Percentiles rank a stretch among this genome's conserved stretches.
Evolutionary conservation across 2,329 filamentous ascomycete genomes (phyloP).

Genomic region (Onygenales sp.): DNA sequence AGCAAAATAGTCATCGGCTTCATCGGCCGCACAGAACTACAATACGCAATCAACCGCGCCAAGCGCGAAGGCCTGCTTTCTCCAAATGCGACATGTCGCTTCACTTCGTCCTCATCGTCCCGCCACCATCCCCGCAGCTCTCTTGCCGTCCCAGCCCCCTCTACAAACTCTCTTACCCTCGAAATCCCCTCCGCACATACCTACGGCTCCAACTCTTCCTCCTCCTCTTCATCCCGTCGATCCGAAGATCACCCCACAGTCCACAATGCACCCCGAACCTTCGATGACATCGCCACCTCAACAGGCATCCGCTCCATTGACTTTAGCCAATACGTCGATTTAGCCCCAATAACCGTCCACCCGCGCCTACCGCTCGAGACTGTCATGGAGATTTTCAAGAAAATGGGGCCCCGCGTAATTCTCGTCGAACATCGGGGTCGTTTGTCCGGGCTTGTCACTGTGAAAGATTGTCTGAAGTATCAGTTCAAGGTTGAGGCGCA

Average conservation of each 20-base stretch:
- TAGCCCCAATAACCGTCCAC: constrained; percentile 82
- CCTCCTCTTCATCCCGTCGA: neutral
- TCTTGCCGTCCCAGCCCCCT: neutral
- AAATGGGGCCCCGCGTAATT: constrained; percentile 90
- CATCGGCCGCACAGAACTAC: constrained; percentile 83
- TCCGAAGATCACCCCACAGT: neutral
- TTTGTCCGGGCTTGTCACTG: constrained; percentile 77
- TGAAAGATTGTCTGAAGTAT: constrained; percentile 95
- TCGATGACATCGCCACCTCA: constrained; percentile 51
- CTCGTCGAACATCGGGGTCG: constrained; percentile 83
- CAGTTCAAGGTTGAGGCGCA: constrained; percentile 92
- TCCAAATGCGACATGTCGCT: constrained; percentile 62
- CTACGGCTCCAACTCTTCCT: neutral
- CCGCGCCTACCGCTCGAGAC: constrained; percentile 88
- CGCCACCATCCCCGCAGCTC: constrained; percentile 25
- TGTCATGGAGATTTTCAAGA: constrained; percentile 97
- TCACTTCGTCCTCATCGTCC: constrained; percentile 40
- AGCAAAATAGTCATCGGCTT: constrained; percentile 75
- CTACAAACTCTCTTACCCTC: neutral
- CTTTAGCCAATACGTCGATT: constrained; percentile 79
- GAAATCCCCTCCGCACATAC: neutral
- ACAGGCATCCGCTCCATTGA: constrained; percentile 56
- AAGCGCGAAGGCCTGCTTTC: constrained; percentile 59
- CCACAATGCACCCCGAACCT: constrained; percentile 38
- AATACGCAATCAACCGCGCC: constrained; percentile 77